Percentiles rank a stretch among this genome's conserved stretches.
Evolutionary conservation across 2,329 filamentous ascomycete species (phyloP).

Genomic region (Triangularia verruculosa): DNA sequence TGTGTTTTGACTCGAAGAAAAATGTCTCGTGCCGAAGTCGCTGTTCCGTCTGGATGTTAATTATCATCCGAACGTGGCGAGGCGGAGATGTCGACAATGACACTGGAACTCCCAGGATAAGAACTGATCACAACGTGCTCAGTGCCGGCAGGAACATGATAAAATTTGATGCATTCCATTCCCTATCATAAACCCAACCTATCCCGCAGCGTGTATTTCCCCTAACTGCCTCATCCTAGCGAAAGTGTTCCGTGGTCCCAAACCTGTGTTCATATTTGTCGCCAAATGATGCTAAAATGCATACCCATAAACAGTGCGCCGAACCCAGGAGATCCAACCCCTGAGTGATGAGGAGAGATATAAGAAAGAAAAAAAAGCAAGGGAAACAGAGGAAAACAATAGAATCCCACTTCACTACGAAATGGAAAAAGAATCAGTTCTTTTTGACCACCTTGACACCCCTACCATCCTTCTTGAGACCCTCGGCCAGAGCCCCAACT

Average conservation of each 20-base stretch:
- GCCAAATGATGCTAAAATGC: not conserved
- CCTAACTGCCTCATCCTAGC: not conserved
- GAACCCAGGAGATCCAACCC: not conserved
- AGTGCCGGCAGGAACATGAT: too few relatives aligned
- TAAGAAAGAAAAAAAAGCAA: not conserved
- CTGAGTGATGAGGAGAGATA: not conserved
- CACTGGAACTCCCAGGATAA: too few relatives aligned
- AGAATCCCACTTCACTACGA: not conserved
- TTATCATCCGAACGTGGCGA: too few relatives aligned
- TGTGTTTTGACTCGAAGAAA: too few relatives aligned
- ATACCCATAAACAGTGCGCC: not conserved
- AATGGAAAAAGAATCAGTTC: conserved; percentile 26
- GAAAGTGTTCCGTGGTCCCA: not conserved
- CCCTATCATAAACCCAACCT: not conserved
- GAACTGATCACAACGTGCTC: too few relatives aligned
- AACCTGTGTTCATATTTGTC: not conserved
- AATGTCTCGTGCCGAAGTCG: too few relatives aligned
- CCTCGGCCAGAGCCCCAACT: conserved; percentile 57
- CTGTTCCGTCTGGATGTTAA: too few relatives aligned
- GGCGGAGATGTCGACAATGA: too few relatives aligned
- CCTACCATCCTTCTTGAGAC: conserved; percentile 48
- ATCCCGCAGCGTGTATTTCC: not conserved
- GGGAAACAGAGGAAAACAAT: not conserved
- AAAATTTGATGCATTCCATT: not conserved
- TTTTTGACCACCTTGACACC: conserved; percentile 41